These are phyloP conservation scores for Aspergillus oerlinghausenensis DNA, from an alignment of 2,329 filamentous ascomycete genomes.

Conservation along the genomic window DNA sequence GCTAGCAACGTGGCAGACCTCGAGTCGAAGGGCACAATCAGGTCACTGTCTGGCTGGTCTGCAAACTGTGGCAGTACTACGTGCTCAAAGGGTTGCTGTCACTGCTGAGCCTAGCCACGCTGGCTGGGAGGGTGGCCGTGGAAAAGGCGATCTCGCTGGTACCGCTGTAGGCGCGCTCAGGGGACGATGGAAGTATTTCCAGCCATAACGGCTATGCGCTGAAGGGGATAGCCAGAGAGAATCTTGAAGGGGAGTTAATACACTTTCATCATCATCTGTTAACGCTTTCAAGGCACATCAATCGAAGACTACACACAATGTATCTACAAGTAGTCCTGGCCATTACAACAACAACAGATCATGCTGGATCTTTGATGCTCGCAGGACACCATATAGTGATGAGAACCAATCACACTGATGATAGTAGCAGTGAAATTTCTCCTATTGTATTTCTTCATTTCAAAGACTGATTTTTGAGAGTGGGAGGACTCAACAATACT, in stretches of 20 bases:
- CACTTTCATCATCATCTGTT: neutral
- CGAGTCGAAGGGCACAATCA: conserved; percentile 16
- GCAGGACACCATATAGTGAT: neutral
- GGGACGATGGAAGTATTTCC: neutral
- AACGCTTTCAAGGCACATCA: neutral
- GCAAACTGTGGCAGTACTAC: conserved; percentile 4
- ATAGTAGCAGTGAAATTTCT: neutral
- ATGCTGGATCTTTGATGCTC: neutral
- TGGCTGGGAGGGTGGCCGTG: neutral
- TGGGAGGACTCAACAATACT: neutral
- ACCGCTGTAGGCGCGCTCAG: neutral
- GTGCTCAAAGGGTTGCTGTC: conserved; percentile 3
- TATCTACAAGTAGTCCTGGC: neutral
- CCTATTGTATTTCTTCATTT: neutral
- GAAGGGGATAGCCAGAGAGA: neutral
- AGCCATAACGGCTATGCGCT: neutral
- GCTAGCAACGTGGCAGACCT: conserved; percentile 19
- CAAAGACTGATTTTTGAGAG: neutral
- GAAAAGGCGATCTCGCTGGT: neutral
- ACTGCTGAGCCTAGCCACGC: neutral
- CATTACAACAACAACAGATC: neutral
- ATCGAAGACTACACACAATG: neutral
- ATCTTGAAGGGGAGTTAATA: neutral
- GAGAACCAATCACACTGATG: neutral
- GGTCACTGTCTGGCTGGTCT: conserved; percentile 11